Evolutionary conservation across 306 rosid genomes (phyloP).

Genomic region (Arachis hypogaea): DNA sequence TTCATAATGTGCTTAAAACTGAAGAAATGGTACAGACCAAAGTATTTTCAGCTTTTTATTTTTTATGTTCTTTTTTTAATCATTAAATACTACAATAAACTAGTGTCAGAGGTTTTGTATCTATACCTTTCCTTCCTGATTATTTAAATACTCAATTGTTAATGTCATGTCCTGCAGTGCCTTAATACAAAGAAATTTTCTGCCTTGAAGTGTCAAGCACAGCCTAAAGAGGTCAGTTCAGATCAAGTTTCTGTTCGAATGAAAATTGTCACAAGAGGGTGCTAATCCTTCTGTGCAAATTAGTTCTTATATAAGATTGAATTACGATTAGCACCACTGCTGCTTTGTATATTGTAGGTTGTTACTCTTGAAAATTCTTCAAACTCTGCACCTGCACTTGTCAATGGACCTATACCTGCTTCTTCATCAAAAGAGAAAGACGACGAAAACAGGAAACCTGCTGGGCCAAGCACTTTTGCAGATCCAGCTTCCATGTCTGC

Average conservation of each 20-base stretch:
- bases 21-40: neutral
- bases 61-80: neutral
- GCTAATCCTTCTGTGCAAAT: slow-evolving; percentile 24
- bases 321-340: slow-evolving; percentile 13
- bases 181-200: slow-evolving; percentile 50
- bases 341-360: slow-evolving; percentile 46
- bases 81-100: neutral
- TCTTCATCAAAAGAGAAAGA: slow-evolving; percentile 47
- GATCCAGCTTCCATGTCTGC: slow-evolving; percentile 61
- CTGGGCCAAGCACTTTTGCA: slow-evolving; percentile 44
- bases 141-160: slow-evolving; percentile 20
- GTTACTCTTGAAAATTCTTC: slow-evolving; percentile 51
- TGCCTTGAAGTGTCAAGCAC: slow-evolving; percentile 55
- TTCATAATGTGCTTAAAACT: neutral
- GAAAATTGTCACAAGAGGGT: neutral
- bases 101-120: slow-evolving; percentile 8
- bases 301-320: slow-evolving; percentile 8
- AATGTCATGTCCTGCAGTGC: slow-evolving; percentile 53
- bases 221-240: slow-evolving; percentile 49
- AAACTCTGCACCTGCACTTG: slow-evolving; percentile 63
- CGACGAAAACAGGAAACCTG: slow-evolving; percentile 41
- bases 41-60: neutral
- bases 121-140: slow-evolving; percentile 30
- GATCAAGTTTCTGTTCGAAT: slow-evolving; percentile 3
- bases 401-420: slow-evolving; percentile 44